Base-by-base conservation (phyloP, 2,329 filamentous ascomycete genomes). In the Ophiostoma pallidulum region DNA sequence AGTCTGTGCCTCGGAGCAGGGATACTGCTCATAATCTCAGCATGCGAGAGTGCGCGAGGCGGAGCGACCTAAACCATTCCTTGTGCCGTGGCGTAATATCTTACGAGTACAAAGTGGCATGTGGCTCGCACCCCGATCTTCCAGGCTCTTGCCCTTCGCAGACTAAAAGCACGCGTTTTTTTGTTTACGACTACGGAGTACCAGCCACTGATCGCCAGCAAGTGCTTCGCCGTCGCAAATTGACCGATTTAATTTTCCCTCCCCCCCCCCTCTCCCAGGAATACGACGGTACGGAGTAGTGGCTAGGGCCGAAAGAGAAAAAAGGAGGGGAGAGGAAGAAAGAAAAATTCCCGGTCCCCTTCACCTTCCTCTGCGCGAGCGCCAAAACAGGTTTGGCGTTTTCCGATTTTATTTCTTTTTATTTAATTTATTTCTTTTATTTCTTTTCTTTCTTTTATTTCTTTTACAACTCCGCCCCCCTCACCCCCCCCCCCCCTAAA, bases 301-400 rank as follows among this genome's bases (percentile, higher is more conserved):
- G 24, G 10, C 31, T 12, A 41, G 32, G 5, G 29, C 32, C 4
- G 18, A 32, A n/a, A 36, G 26, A 29, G 26, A 46, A n/a, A 19
- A 16, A 35, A 46, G 16, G 14, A 37, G 10, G 32, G 35, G 35
- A 13, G 37, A 47, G 41, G 24, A 29, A 4, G 19, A 38, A 40
- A 41, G 18, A 24, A 22, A 28, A 38, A 33, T 39, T 18, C n/a
- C 19, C 16, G 41, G 46, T 47, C 41, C 18, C 13, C 18, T 10
- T 12, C 8, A 14, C 14, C 31, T n/a, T 8, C 19, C 16, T 28
- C 32, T 22, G 32, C 24, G 20, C 24, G n/a, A 29, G 16, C 32
- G 31, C 45, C 47, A 45, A 42, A 51, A 35, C 45, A 24, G 48
- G 45, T 31, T 51, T 53, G 51, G 51, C 49, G 48, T 41, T 40